Conservation (phyloP, 2,329 filamentous ascomycete genomes). For the Trichoderma endophyticum region DNA sequence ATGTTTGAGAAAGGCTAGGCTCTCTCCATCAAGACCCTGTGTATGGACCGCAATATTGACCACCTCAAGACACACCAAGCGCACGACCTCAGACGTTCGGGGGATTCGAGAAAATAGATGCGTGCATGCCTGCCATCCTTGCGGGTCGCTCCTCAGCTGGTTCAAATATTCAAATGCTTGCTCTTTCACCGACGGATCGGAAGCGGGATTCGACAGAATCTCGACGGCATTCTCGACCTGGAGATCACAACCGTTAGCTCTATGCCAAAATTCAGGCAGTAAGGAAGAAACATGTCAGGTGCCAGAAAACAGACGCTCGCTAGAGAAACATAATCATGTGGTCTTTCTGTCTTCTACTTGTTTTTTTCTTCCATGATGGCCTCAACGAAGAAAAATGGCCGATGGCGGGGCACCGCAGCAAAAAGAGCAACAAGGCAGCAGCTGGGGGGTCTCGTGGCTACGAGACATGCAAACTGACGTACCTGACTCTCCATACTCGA, state of each 20-base stretch:
- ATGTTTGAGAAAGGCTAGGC: conserved; percentile 73
- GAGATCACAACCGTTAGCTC: not conserved
- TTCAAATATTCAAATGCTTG: conserved; percentile 80
- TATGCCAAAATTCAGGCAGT: not conserved
- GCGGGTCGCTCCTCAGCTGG: conserved; percentile 75
- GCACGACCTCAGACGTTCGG: conserved; percentile 75
- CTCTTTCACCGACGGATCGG: conserved; percentile 69
- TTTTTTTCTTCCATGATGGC: conserved; percentile 1
- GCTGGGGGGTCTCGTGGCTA: not conserved
- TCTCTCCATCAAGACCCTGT: conserved; percentile 69
- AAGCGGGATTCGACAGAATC: conserved; percentile 81
- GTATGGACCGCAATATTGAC: conserved; percentile 88
- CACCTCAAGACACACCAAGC: conserved; percentile 85
- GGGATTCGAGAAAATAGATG: conserved; percentile 78
- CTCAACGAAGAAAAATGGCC: not conserved
- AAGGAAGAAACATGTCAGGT: not conserved
- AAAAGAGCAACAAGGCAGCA: not conserved
- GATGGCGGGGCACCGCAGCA: conserved; percentile 18
- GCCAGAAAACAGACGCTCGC: not conserved
- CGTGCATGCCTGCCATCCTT: conserved; percentile 88
- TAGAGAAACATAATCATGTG: not conserved
- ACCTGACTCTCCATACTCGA: conserved; percentile 49
- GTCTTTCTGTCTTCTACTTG: not conserved
- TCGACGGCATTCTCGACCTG: conserved; percentile 94
- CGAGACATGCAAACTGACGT: conserved; percentile 24